phyloP scores from a whole-genome alignment of 352 stramenopile genomes.

The Peronospora belbahrii region DNA sequence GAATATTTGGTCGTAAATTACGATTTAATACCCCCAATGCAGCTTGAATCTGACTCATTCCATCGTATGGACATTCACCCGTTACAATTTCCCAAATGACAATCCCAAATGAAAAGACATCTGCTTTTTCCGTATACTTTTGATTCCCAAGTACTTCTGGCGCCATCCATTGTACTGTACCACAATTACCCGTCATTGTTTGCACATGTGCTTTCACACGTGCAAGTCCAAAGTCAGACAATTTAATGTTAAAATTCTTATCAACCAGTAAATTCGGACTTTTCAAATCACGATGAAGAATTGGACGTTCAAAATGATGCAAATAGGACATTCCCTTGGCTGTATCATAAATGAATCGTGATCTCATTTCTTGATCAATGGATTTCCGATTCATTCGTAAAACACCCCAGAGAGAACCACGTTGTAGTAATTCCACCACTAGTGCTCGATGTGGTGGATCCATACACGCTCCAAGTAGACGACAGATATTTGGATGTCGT shows the following conservation, averaged over 20 bases:
- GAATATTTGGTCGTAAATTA: conserved; percentile 58
- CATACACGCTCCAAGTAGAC: conserved; percentile 91
- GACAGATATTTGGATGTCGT: conserved; percentile 93
- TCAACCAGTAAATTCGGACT: conserved; percentile 78
- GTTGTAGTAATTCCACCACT: conserved; percentile 88
- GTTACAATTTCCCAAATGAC: conserved; percentile 90
- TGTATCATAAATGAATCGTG: conserved; percentile 62
- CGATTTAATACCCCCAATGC: conserved; percentile 64
- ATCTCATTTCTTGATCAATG: conserved; percentile 48
- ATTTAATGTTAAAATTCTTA: conserved; percentile 79
- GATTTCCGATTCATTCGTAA: conserved; percentile 60
- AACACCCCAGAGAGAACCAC: conserved; percentile 89
- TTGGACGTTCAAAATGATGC: conserved; percentile 74
- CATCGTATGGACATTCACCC: conserved; percentile 80
- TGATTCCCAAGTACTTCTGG: conserved; percentile 76
- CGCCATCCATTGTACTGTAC: conserved; percentile 68
- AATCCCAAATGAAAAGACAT: conserved; percentile 87
- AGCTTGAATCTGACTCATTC: conserved; percentile 76
- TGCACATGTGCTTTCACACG: conserved; percentile 76
- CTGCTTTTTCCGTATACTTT: conserved; percentile 87
- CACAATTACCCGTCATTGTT: conserved; percentile 83
- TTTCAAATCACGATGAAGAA: conserved; percentile 83
- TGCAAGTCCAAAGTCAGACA: conserved; percentile 80
- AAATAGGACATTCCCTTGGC: conserved; percentile 82
- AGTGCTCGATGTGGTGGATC: conserved; percentile 90